Evolutionary conservation across 192 early-diverging fungal species (phyloP).

Genomic region (Coemansia sp.): DNA sequence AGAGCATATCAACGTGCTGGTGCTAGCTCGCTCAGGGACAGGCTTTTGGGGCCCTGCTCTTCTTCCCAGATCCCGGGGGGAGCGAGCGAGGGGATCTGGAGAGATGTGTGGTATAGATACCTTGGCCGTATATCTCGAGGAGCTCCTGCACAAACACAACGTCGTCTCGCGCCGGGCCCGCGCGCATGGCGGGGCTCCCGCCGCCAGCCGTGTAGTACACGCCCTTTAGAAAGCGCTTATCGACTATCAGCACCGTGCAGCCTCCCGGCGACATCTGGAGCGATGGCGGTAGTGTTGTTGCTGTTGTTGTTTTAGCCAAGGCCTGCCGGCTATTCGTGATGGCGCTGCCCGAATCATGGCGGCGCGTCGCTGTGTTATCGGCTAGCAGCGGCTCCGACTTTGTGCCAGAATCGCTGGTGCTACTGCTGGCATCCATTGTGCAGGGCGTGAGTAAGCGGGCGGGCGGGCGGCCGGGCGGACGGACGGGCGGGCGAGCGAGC

Average conservation of each 20-base stretch:
- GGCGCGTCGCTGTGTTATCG: constrained; percentile 6
- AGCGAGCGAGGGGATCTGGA: no score
- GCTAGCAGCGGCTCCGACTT: constrained; percentile 1
- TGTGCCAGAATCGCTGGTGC: constrained; percentile 7
- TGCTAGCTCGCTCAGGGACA: no score
- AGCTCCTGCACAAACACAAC: constrained; percentile 52
- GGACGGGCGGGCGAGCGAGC: not conserved
- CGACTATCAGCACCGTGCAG: constrained; percentile 47
- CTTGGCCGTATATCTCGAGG: constrained; percentile 48
- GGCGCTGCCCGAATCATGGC: constrained; percentile 6
- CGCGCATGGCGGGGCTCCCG: constrained; percentile 31
- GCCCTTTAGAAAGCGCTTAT: constrained; percentile 41
- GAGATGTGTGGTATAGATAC: no score
- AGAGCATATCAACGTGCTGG: no score
- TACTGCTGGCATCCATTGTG: constrained; percentile 12
- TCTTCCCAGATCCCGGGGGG: not conserved
- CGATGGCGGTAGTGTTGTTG: not conserved
- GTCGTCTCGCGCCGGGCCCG: constrained; percentile 41
- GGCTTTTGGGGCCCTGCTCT: no score
- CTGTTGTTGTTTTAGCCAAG: not conserved
- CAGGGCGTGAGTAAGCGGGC: constrained; percentile 1
- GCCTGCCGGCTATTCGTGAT: constrained; percentile 1
- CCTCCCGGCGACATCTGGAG: constrained; percentile 39
- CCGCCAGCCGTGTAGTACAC: constrained; percentile 35
- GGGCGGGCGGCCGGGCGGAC: not conserved